A percentile compares a stretch with the other conserved stretches of the same genome.
Evolutionary conservation across 169 alveolate genomes (phyloP).

Genomic region (Blepharisma undulans): DNA sequence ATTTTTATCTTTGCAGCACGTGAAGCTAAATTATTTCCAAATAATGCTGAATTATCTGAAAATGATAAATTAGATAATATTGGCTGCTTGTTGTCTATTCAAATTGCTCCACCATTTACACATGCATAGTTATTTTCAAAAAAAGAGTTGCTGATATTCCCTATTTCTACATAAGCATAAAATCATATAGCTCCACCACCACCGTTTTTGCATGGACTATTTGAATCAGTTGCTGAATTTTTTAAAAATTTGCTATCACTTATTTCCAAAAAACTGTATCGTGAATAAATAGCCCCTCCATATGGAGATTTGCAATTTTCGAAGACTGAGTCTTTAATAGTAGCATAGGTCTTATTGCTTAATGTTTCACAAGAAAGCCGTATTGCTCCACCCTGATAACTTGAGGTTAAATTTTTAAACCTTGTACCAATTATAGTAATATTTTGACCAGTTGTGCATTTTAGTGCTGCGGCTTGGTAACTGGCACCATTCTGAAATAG

Average conservation of each 20-base stretch:
- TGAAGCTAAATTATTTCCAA: conserved; percentile 9
- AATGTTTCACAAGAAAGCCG: too few species aligned
- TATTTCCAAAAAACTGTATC: not conserved
- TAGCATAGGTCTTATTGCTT: too few species aligned
- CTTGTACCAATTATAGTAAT: not conserved
- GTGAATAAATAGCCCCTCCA: conserved; percentile 2
- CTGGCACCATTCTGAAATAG: not conserved
- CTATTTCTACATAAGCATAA: not conserved
- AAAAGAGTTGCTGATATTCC: not conserved
- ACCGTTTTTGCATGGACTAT: too few species aligned
- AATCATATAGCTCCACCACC: not conserved
- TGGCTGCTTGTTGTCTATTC: not conserved
- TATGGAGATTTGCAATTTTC: not conserved
- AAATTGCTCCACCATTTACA: not conserved
- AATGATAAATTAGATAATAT: not conserved
- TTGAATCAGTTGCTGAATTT: not conserved
- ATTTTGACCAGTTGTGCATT: not conserved
- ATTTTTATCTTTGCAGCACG: not conserved
- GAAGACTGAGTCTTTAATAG: not conserved
- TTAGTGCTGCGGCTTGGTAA: not conserved
- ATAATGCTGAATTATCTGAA: not conserved
- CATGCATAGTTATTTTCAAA: not conserved
- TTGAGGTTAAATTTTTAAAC: not conserved
- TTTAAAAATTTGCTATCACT: not conserved
- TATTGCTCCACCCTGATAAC: not conserved